Evolutionary conservation across 371 early-diverging fungal species (phyloP).

Genomic region (Coemansia sp.): DNA sequence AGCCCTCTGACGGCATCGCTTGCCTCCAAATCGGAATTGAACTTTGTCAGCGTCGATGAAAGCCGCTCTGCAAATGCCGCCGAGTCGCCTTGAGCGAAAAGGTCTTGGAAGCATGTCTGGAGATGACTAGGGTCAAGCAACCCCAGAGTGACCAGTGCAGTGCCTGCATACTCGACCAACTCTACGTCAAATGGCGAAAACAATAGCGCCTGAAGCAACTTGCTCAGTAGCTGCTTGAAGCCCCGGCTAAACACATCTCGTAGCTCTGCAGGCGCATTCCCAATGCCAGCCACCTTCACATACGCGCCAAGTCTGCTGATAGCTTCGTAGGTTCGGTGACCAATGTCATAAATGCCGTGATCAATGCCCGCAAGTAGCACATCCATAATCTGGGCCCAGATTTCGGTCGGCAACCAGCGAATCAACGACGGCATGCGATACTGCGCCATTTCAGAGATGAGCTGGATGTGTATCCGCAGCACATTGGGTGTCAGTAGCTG

Average conservation of each 20-base stretch:
- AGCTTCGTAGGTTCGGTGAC: constrained; percentile 45
- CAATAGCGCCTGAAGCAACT: constrained; percentile 28
- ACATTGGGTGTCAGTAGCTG: constrained; percentile 39
- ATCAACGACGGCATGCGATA: constrained; percentile 41
- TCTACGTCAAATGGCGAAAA: constrained; percentile 46
- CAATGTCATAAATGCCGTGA: constrained; percentile 40
- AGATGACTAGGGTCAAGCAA: constrained; percentile 35
- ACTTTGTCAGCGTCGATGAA: constrained; percentile 31
- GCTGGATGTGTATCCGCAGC: constrained; percentile 39
- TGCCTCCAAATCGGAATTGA: constrained; percentile 30
- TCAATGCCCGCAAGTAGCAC: constrained; percentile 37
- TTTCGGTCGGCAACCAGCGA: constrained; percentile 39
- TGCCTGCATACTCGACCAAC: constrained; percentile 41
- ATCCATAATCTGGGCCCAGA: constrained; percentile 25
- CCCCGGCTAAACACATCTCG: constrained; percentile 20
- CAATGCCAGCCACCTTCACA: constrained; percentile 31
- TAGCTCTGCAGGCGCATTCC: constrained; percentile 11
- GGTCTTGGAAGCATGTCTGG: constrained; percentile 34
- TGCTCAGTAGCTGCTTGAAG: constrained; percentile 32
- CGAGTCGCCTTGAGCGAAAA: constrained; percentile 20
- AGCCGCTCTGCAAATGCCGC: constrained; percentile 33
- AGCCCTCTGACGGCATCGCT: constrained; percentile 24
- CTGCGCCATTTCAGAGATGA: constrained; percentile 43
- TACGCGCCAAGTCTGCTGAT: constrained; percentile 46
- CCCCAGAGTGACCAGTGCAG: constrained; percentile 40